Percentiles rank a stretch among this genome's conserved stretches.
Evolutionary conservation across 2,329 filamentous ascomycete genomes (phyloP).

Genomic region (Fusarium annulatum): DNA sequence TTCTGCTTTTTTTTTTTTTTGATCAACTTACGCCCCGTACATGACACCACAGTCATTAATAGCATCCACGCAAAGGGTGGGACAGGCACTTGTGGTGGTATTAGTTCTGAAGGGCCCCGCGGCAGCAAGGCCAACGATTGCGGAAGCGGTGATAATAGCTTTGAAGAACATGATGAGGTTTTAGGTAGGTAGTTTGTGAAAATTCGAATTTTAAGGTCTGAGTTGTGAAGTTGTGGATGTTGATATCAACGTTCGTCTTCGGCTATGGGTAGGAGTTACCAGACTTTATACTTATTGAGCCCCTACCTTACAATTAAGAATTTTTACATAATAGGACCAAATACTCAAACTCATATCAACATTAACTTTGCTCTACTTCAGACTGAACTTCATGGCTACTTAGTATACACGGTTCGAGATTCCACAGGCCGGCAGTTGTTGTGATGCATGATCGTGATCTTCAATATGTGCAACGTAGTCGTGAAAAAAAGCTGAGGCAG

Average conservation of each 20-base stretch:
- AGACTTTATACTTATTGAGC: conserved; percentile 7
- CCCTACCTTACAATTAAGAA: neutral
- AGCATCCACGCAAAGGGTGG: conserved; percentile 44
- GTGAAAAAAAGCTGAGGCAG: rapidly evolving
- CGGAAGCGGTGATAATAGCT: conserved; percentile 3
- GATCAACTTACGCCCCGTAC: conserved; percentile 44
- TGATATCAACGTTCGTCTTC: neutral
- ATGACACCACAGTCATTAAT: conserved; percentile 43
- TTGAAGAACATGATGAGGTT: conserved; percentile 23
- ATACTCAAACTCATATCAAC: neutral
- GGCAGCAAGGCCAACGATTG: conserved; percentile 17
- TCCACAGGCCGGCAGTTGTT: neutral
- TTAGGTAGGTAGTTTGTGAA: neutral
- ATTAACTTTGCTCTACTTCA: neutral
- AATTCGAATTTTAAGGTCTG: neutral
- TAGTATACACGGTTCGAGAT: conserved; percentile 12
- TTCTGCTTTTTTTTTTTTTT: neutral
- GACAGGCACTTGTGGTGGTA: neutral
- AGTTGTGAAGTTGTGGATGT: neutral
- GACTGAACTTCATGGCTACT: neutral
- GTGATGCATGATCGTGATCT: neutral
- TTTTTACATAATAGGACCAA: neutral
- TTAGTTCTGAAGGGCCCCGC: conserved; percentile 6
- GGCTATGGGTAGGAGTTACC: neutral
- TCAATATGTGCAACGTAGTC: neutral